phyloP scores from a whole-genome alignment of 1,284 basidiomycete species.

The Cutaneotrichosporon dermatis region DNA sequence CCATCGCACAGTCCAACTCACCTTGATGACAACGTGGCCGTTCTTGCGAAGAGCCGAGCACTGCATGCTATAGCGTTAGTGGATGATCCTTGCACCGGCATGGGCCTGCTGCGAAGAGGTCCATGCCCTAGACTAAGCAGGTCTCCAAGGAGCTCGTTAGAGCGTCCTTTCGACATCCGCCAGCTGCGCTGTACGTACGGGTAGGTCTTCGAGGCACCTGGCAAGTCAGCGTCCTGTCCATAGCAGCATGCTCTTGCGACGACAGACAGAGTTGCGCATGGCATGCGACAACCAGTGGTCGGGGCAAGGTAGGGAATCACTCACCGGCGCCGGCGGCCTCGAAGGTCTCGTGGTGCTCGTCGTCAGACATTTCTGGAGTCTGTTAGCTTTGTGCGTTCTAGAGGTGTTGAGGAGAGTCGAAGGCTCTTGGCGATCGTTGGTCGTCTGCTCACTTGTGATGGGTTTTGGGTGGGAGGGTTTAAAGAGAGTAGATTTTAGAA shows the following conservation, averaged over 20 bases:
- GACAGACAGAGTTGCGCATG: no score
- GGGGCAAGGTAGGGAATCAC: constrained; percentile 36
- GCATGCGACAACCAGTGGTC: no score
- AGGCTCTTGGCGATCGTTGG: neutral
- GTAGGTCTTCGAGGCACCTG: constrained; percentile 78
- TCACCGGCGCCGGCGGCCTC: constrained; percentile 50
- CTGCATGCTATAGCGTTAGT: constrained; percentile 59
- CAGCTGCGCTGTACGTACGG: constrained; percentile 18
- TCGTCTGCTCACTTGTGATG: neutral
- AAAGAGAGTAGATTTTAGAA: constrained; percentile 6
- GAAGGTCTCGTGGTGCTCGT: constrained; percentile 83
- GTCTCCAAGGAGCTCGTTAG: neutral
- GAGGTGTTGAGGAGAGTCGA: neutral
- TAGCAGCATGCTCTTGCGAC: no score
- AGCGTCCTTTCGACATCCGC: neutral
- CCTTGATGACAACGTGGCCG: constrained; percentile 97
- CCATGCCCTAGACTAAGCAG: neutral
- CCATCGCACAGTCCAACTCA: constrained; percentile 3
- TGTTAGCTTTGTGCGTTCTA: constrained; percentile 11
- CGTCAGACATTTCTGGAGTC: constrained; percentile 66
- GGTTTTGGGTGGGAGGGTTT: constrained; percentile 8
- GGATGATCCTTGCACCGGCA: constrained; percentile 18
- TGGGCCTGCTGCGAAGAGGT: neutral
- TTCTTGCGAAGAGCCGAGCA: constrained; percentile 89
- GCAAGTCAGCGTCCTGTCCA: neutral